Evolutionary conservation across 106 monocot genomes (phyloP).

Genomic region (Vanilla planifolia): DNA sequence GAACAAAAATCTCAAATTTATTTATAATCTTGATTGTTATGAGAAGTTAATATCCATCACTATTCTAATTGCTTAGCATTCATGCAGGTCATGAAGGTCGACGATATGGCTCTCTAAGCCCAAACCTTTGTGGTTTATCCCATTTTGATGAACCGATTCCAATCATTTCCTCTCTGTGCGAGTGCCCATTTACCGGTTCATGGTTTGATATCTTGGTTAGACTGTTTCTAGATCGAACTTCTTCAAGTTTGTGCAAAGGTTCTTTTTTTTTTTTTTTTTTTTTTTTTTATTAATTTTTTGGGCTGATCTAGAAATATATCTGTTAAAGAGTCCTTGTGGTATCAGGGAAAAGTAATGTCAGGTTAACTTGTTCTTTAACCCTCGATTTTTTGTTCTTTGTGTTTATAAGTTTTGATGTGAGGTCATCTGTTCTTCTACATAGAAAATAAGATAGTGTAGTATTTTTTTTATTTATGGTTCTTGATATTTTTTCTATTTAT

Average conservation of each 20-base stretch:
- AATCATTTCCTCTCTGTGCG: background rate
- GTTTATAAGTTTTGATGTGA: background rate
- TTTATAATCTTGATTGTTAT: too few species aligned
- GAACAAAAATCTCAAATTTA: too few species aligned
- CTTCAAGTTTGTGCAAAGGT: background rate
- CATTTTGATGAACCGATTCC: background rate
- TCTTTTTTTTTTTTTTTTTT: constrained; percentile 2
- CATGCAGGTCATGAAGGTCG: constrained; percentile 6
- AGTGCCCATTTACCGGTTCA: background rate
- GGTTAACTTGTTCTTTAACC: background rate
- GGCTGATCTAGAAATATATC: background rate
- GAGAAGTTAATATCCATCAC: too few species aligned
- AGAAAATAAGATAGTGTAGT: background rate
- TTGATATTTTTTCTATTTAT: background rate
- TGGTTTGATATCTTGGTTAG: background rate
- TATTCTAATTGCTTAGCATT: too few species aligned
- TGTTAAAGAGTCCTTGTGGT: background rate
- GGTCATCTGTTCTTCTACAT: background rate
- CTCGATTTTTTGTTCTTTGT: too few species aligned
- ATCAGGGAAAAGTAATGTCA: background rate
- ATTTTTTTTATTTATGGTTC: background rate
- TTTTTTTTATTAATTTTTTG: too few species aligned
- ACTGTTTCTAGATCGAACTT: background rate
- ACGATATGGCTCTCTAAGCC: constrained; percentile 3
- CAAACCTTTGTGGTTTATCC: background rate